Evolutionary conservation across 441 rosid species (phyloP).

Genomic region (Corymbia calophylla): DNA sequence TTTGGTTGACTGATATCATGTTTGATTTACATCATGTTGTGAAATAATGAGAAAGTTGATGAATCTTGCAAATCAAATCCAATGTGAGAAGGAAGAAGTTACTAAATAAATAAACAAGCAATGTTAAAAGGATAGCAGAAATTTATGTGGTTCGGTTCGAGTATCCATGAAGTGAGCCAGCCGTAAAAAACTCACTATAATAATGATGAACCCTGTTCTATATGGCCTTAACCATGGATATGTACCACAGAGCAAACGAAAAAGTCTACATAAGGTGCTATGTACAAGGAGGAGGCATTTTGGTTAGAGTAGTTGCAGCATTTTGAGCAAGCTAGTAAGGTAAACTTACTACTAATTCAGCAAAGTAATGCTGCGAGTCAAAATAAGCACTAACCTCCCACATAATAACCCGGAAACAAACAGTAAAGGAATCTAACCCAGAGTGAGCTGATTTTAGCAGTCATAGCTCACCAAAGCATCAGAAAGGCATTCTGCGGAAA

Average conservation of each 20-base stretch:
- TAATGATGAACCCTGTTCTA: not conserved
- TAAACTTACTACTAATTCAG: not conserved
- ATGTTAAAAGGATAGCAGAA: fast-evolving
- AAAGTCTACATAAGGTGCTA: not conserved
- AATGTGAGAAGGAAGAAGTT: too few relatives aligned
- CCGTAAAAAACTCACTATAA: too few relatives aligned
- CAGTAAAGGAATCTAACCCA: not conserved
- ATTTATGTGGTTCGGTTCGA: fast-evolving
- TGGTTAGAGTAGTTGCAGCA: not conserved
- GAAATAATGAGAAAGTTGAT: not conserved
- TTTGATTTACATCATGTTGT: not conserved
- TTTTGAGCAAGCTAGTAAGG: not conserved
- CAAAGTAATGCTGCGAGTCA: not conserved
- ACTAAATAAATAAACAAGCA: too few relatives aligned
- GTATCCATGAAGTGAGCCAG: too few relatives aligned
- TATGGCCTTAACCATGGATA: not conserved
- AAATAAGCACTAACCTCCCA: not conserved
- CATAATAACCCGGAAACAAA: not conserved
- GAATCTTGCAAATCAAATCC: not conserved
- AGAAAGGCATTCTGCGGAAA: not conserved
- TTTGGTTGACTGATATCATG: too few relatives aligned
- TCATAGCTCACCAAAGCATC: not conserved
- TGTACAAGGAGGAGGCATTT: not conserved
- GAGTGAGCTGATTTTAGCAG: not conserved
- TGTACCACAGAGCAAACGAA: not conserved